Percentiles rank a stretch among this genome's conserved stretches.
Conservation (phyloP, 441 rosid genomes). For the Breynia disticha region DNA sequence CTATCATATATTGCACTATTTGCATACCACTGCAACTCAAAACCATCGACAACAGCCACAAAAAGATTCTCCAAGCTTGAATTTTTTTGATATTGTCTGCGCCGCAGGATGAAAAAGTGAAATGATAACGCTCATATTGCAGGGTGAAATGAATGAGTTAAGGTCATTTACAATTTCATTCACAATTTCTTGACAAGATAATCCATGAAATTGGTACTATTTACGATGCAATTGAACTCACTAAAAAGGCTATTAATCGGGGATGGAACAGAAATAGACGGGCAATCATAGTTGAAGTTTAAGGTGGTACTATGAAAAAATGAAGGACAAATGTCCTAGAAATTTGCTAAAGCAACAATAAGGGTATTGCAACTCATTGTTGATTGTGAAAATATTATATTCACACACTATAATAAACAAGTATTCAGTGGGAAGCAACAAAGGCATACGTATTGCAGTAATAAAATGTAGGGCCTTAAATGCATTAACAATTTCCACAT, state of each 20-base stretch:
- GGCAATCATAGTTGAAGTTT: not conserved
- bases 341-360: no score
- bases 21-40: conserved; percentile 24
- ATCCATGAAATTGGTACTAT: not conserved
- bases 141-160: not conserved
- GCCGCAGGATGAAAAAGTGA: conserved; percentile 7
- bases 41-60: conserved; percentile 23
- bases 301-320: not conserved
- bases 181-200: not conserved
- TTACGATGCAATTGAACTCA: conserved; percentile 1
- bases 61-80: not conserved
- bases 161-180: not conserved
- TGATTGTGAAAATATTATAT: no score
- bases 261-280: not conserved
- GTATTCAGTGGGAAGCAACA: no score
- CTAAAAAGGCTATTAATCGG: not conserved
- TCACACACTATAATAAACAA: no score
- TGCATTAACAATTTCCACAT: no score
- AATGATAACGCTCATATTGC: conserved; percentile 18
- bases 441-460: no score
- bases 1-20: conserved; percentile 9
- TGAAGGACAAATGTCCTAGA: no score
- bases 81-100: not conserved
- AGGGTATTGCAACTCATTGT: no score
- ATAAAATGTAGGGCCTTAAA: no score